Conservation (phyloP, 1,284 basidiomycete genomes). For the Ganoderma boninense region DNA sequence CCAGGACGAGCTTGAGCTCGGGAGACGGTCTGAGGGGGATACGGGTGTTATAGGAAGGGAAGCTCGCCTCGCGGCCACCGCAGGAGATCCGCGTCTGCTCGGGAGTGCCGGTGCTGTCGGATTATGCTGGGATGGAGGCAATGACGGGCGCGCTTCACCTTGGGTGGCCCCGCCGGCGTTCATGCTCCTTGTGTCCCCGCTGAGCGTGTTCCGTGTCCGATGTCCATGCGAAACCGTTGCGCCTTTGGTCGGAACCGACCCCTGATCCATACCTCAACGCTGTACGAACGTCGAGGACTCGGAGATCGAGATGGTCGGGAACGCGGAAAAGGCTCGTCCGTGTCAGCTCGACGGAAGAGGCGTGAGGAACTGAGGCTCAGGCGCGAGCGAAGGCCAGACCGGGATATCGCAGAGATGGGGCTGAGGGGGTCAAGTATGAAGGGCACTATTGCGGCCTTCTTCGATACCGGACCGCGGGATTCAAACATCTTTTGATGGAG, state of each 20-base stretch:
- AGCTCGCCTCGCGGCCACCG: constrained; percentile 22
- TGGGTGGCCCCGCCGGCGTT: constrained; percentile 23
- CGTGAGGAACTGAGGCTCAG: constrained; percentile 30
- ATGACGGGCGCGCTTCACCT: constrained; percentile 32
- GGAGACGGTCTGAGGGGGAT: constrained; percentile 24
- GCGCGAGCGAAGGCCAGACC: constrained; percentile 39
- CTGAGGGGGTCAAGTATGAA: constrained; percentile 35
- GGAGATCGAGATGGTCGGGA: background rate
- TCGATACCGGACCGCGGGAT: constrained; percentile 37
- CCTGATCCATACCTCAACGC: constrained; percentile 22
- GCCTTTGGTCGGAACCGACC: constrained; percentile 25
- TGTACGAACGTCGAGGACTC: constrained; percentile 13
- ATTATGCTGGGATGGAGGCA: constrained; percentile 35
- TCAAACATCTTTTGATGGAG: constrained; percentile 40
- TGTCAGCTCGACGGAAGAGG: constrained; percentile 21
- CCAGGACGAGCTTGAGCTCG: constrained; percentile 9
- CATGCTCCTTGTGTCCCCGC: constrained; percentile 11
- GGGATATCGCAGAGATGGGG: constrained; percentile 40
- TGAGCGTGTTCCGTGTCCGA: constrained; percentile 21
- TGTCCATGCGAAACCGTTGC: constrained; percentile 30
- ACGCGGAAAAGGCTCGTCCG: background rate
- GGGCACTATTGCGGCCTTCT: constrained; percentile 30
- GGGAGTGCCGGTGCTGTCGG: constrained; percentile 40
- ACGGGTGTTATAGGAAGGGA: constrained; percentile 35
- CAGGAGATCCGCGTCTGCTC: constrained; percentile 33